Conservation (phyloP, 78 protist genomes). For the Blattamonas nauphoetae region DNA sequence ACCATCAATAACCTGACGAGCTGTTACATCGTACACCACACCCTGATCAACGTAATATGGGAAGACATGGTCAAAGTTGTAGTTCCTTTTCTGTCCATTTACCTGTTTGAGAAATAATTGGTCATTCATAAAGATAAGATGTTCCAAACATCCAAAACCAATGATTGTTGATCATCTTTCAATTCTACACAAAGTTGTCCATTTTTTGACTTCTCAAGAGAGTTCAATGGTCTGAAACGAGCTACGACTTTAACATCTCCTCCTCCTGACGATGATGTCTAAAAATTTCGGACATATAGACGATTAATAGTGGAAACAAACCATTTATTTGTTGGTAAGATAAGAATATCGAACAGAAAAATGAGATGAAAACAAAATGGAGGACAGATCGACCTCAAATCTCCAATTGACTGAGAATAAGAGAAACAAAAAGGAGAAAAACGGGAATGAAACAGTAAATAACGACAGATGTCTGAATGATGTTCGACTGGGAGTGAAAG, state of each 20-base stretch:
- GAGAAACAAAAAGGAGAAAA: too few species aligned
- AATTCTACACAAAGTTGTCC: neutral
- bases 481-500: too few species aligned
- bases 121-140: neutral
- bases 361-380: too few species aligned
- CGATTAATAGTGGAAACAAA: too few species aligned
- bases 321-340: too few species aligned
- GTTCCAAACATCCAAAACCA: neutral
- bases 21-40: neutral
- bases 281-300: too few species aligned
- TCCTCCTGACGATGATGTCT: neutral
- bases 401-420: too few species aligned
- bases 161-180: neutral
- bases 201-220: neutral
- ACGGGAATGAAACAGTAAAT: too few species aligned
- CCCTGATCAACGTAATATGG: neutral
- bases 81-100: neutral
- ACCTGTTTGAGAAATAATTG: neutral
- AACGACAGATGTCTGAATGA: too few species aligned
- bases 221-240: neutral
- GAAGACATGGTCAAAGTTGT: neutral
- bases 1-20: neutral
- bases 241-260: neutral
- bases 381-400: too few species aligned
- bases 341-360: too few species aligned